These are phyloP conservation scores for Aspergillus tubingensis DNA, from an alignment of 2,329 filamentous ascomycete genomes.

Conservation along the genomic window DNA sequence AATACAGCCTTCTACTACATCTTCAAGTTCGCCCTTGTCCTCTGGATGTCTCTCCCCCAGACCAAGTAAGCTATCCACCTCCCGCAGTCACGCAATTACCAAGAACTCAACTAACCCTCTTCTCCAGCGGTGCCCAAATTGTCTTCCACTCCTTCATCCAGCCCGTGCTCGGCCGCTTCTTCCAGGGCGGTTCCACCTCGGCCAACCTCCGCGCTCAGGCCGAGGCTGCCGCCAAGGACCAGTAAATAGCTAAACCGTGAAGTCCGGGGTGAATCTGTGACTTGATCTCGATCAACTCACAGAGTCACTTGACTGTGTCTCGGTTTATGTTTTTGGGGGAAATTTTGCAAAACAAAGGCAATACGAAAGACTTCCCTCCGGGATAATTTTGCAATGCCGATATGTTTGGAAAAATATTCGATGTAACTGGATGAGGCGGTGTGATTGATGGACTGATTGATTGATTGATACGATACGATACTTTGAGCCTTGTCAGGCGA, in stretches of 20 bases:
- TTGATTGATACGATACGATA: not conserved
- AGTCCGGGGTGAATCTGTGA: conserved; percentile 7
- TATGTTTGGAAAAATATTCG: not conserved
- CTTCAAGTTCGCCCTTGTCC: conserved; percentile 97
- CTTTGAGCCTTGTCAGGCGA: conserved; percentile 4
- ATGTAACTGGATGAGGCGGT: not conserved
- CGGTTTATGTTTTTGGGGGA: conserved; percentile 7
- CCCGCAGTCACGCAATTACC: not conserved
- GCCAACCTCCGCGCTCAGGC: conserved; percentile 87
- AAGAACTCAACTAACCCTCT: conserved; percentile 9
- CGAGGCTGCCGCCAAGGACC: conserved; percentile 65
- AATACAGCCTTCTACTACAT: conserved; percentile 87
- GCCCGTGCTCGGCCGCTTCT: conserved; percentile 91
- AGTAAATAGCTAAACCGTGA: conserved; percentile 46
- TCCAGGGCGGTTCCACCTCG: conserved; percentile 73
- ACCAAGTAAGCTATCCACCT: conserved; percentile 69
- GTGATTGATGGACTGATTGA: too few species aligned
- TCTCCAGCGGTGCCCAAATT: conserved; percentile 80
- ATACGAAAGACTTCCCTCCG: conserved; percentile 1
- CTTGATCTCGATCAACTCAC: conserved; percentile 11
- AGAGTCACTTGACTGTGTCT: not conserved
- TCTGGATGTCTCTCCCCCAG: conserved; percentile 96
- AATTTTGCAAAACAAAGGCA: conserved; percentile 2
- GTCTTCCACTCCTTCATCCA: conserved; percentile 95
- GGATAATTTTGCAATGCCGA: not conserved